Conservation (phyloP, 2,329 filamentous ascomycete species). For the Venturia oleaginea region DNA sequence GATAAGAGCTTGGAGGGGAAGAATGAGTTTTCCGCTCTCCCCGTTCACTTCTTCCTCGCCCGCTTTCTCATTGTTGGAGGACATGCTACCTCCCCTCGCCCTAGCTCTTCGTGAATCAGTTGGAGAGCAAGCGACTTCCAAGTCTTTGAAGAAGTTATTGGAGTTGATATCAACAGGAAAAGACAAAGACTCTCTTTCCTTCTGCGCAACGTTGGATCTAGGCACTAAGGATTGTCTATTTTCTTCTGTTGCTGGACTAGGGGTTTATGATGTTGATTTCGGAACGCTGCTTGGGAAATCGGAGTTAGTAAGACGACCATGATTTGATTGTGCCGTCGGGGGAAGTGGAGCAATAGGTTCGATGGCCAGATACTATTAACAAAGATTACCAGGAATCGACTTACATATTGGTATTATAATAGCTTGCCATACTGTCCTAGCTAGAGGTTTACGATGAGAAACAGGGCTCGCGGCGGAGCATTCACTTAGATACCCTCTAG, state of each 20-base stretch:
- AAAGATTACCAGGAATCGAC: too few species aligned
- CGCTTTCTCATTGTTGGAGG: too few species aligned
- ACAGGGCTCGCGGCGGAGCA: too few species aligned
- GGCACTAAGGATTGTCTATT: background rate
- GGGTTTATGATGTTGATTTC: background rate
- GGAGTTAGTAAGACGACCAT: background rate
- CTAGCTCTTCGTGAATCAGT: background rate
- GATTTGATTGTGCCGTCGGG: background rate
- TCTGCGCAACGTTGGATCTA: background rate
- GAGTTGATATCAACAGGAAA: background rate
- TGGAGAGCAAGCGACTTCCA: background rate
- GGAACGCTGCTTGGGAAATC: background rate
- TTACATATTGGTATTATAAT: too few species aligned
- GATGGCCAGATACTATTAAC: too few species aligned
- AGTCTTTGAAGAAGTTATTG: too few species aligned
- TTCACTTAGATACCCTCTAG: too few species aligned
- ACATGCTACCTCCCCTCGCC: background rate
- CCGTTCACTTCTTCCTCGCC: too few species aligned
- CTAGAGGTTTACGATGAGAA: too few species aligned
- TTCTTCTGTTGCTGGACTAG: background rate
- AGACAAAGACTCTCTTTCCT: background rate
- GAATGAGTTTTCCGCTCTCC: too few species aligned
- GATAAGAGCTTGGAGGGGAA: too few species aligned
- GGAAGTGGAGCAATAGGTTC: background rate
- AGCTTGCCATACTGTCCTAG: too few species aligned